Evolutionary conservation across 208 protist genomes (phyloP).

Genomic region (Acanthamoeba lugdunensis): DNA sequence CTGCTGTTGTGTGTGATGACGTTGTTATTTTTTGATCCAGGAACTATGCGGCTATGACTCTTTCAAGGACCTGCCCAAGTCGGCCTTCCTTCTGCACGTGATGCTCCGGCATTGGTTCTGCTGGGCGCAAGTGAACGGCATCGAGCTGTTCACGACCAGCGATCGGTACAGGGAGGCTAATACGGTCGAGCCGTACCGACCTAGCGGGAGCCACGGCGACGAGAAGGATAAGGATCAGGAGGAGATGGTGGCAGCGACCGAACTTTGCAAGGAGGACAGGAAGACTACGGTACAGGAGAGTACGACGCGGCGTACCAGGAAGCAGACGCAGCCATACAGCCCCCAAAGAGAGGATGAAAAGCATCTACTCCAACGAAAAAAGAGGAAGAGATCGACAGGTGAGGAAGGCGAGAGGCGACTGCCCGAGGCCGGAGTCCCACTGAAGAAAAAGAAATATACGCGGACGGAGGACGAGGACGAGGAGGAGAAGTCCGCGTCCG

Average conservation of each 20-base stretch:
- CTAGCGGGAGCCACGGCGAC: background rate
- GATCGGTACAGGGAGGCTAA: background rate
- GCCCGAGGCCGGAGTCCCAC: no score
- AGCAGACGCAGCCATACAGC: no score
- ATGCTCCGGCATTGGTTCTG: background rate
- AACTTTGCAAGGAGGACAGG: no score
- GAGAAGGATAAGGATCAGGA: background rate
- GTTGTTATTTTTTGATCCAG: background rate
- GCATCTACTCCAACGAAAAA: no score
- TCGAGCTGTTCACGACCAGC: background rate
- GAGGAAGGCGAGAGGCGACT: no score
- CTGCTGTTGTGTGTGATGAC: background rate
- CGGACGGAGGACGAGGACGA: no score
- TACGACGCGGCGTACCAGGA: no score
- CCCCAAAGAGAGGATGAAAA: no score
- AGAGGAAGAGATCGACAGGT: no score
- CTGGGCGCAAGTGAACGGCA: background rate
- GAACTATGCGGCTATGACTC: background rate
- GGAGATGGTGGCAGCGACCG: background rate
- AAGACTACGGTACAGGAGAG: no score
- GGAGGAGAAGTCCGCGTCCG: no score
- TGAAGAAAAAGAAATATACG: no score
- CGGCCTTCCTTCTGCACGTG: background rate
- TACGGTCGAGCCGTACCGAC: background rate
- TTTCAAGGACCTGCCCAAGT: background rate